phyloP scores from a whole-genome alignment of 169 alveolate genomes.

The Cryptosporidium ubiquitum region DNA sequence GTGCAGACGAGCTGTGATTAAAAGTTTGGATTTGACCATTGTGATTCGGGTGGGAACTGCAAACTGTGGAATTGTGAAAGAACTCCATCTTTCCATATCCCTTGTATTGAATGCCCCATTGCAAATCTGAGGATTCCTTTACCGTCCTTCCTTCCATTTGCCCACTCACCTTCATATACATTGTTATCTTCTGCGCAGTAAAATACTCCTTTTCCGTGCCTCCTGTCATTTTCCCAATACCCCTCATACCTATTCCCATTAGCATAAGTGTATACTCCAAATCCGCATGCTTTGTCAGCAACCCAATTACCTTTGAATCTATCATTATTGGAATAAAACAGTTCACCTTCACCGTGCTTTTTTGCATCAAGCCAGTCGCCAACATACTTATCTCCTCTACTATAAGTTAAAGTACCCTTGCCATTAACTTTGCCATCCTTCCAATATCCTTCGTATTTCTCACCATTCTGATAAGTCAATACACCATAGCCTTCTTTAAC shows the following conservation, averaged over 20 bases:
- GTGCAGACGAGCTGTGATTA: background rate
- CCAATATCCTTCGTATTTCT: constrained; percentile 94
- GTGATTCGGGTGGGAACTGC: constrained; percentile 69
- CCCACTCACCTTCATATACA: constrained; percentile 90
- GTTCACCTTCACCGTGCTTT: constrained; percentile 94
- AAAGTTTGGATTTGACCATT: constrained; percentile 73
- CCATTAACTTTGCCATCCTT: constrained; percentile 93
- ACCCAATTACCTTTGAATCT: constrained; percentile 90
- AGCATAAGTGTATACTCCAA: constrained; percentile 89
- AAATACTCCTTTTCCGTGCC: constrained; percentile 90
- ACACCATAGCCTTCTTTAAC: constrained; percentile 93
- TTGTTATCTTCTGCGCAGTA: constrained; percentile 90
- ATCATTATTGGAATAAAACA: constrained; percentile 92
- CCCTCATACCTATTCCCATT: constrained; percentile 94
- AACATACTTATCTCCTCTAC: constrained; percentile 90
- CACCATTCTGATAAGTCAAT: constrained; percentile 89
- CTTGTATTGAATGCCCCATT: constrained; percentile 84
- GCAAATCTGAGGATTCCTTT: constrained; percentile 85
- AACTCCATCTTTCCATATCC: constrained; percentile 84
- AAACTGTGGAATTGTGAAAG: constrained; percentile 62
- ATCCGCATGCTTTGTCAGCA: constrained; percentile 96
- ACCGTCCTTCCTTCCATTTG: constrained; percentile 89
- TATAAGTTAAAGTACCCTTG: constrained; percentile 89
- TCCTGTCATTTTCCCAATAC: constrained; percentile 91
- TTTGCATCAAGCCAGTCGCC: constrained; percentile 95